Conservation (phyloP, 2,329 filamentous ascomycete species). For the Colletotrichum eleusines region DNA sequence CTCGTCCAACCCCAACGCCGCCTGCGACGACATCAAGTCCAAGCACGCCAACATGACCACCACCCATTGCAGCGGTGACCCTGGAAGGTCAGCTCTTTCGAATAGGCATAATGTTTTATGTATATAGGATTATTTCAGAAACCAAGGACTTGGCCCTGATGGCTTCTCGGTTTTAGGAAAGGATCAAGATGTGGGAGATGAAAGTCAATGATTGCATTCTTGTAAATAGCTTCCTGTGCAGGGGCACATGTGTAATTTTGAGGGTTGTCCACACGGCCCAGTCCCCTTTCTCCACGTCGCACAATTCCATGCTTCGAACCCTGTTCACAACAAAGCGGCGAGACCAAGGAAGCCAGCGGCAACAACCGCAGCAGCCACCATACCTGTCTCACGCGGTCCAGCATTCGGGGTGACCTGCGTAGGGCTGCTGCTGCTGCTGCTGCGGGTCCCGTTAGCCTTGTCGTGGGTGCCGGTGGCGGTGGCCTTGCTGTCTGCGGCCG, state of each 20-base stretch:
- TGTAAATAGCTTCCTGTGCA: constrained; percentile 20
- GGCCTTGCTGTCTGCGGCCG: constrained; percentile 9
- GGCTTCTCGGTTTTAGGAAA: accelerated
- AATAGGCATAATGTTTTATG: background rate
- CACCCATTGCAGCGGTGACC: constrained; percentile 59
- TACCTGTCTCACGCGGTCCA: constrained; percentile 45
- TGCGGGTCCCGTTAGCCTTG: constrained; percentile 11
- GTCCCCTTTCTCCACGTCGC: no score
- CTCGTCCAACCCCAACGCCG: constrained; percentile 62
- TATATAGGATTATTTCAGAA: background rate
- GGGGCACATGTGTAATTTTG: constrained; percentile 9
- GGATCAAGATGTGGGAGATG: no score
- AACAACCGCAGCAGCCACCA: constrained; percentile 43
- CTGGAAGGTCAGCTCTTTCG: constrained; percentile 36
- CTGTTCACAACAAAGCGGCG: constrained; percentile 45
- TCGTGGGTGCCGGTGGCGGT: no score
- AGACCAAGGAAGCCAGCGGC: constrained; percentile 47
- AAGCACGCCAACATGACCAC: constrained; percentile 65
- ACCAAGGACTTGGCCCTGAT: background rate
- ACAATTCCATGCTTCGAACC: background rate
- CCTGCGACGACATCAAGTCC: constrained; percentile 66
- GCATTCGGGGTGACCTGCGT: constrained; percentile 35
- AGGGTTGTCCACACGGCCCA: background rate
- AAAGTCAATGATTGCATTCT: background rate
- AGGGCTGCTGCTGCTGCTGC: constrained; percentile 1